Percentiles rank a stretch among this genome's conserved stretches.
Evolutionary conservation across 1,284 basidiomycete genomes (phyloP).

Genomic region (Cerioporus squamosus): DNA sequence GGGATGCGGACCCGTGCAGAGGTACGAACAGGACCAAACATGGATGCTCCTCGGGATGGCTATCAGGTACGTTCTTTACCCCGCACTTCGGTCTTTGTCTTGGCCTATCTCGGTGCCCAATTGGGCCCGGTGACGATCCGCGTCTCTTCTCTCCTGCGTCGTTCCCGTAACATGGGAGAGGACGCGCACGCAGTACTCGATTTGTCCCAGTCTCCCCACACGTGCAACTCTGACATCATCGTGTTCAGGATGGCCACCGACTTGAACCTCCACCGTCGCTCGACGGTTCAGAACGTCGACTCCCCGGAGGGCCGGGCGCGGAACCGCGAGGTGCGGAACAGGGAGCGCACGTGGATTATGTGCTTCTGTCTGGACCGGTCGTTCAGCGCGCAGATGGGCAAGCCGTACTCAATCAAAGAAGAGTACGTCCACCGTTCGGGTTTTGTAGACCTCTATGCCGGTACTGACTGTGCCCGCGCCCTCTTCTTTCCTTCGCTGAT

Average conservation of each 20-base stretch:
- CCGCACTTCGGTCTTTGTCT: not conserved
- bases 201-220: conserved; percentile 19
- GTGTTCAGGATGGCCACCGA: conserved; percentile 88
- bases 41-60: conserved; percentile 91
- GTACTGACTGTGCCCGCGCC: conserved; percentile 15
- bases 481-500: conserved; percentile 13
- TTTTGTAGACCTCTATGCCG: conserved; percentile 15
- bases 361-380: conserved; percentile 93
- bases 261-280: conserved; percentile 93
- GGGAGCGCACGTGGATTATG: conserved; percentile 93
- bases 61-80: conserved; percentile 57
- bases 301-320: conserved; percentile 76
- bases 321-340: conserved; percentile 86
- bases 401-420: conserved; percentile 84
- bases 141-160: conserved; percentile 12
- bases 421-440: conserved; percentile 61
- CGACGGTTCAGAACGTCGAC: conserved; percentile 67
- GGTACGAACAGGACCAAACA: conserved; percentile 96
- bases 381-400: conserved; percentile 92
- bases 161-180: conserved; percentile 9
- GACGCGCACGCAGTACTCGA: conserved; percentile 13
- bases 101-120: conserved; percentile 12
- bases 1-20: conserved; percentile 90
- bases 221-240: conserved; percentile 14
- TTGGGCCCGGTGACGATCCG: conserved; percentile 16